These are phyloP conservation scores for Coemansia umbellata DNA, from an alignment of 192 early-diverging fungal genomes.

Conservation along the genomic window DNA sequence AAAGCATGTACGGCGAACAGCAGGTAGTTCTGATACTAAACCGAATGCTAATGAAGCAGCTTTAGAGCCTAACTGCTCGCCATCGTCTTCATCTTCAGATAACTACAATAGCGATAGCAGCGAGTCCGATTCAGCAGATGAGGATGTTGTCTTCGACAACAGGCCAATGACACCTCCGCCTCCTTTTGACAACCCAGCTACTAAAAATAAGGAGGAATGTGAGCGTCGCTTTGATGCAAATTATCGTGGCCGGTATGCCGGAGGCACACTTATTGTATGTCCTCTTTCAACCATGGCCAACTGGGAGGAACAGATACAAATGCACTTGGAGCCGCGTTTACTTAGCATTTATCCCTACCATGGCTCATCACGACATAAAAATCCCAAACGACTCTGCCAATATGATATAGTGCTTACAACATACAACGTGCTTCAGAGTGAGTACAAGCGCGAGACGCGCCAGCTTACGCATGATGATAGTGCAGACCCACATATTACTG, in stretches of 20 bases:
- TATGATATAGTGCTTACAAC: conserved; percentile 73
- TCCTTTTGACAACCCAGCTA: conserved; percentile 36
- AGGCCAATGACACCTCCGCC: conserved; percentile 44
- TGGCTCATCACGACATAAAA: conserved; percentile 47
- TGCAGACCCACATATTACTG: neutral
- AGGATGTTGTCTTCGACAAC: conserved; percentile 7
- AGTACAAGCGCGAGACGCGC: conserved; percentile 44
- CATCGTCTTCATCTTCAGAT: neutral
- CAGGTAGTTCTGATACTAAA: too few relatives aligned
- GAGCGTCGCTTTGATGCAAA: conserved; percentile 33
- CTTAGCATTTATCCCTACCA: conserved; percentile 62
- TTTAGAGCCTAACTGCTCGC: neutral
- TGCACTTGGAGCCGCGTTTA: conserved; percentile 38
- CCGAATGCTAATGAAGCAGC: too few relatives aligned
- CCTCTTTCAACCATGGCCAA: conserved; percentile 68
- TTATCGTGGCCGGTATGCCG: conserved; percentile 44
- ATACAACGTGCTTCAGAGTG: conserved; percentile 60
- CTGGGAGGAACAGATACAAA: conserved; percentile 67
- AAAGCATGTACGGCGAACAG: neutral
- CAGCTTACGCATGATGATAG: conserved; percentile 16
- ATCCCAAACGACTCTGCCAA: conserved; percentile 50
- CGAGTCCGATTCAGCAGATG: neutral
- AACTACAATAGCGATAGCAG: neutral
- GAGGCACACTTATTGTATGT: conserved; percentile 65
- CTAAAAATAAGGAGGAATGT: conserved; percentile 30